Conservation (phyloP, 495 filamentous ascomycete species). For the Endocarpon pusillum region DNA sequence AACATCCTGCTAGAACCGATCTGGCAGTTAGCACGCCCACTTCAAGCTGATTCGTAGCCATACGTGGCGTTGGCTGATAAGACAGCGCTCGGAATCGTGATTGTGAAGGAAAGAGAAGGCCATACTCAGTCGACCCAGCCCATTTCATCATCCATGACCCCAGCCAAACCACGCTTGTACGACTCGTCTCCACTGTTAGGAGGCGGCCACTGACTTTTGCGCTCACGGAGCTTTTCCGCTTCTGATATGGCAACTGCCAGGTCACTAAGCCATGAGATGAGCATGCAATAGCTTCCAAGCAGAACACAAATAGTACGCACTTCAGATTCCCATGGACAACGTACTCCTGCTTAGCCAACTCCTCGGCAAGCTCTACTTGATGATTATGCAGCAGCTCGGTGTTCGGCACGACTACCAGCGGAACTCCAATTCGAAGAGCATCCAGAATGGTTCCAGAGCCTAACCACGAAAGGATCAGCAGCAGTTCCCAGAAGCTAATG, state of each 20-base stretch:
- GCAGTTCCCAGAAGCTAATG: neutral
- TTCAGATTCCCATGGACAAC: constrained; percentile 46
- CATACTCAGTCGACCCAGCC: constrained; percentile 34
- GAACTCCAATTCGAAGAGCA: constrained; percentile 46
- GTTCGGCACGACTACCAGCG: constrained; percentile 79
- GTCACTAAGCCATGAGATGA: constrained; percentile 17
- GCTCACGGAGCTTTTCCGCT: constrained; percentile 24
- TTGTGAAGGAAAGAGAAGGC: constrained; percentile 2
- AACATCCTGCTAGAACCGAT: constrained; percentile 1
- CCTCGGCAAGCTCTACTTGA: constrained; percentile 68
- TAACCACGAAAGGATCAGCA: constrained; percentile 16
- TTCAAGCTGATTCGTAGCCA: too few species aligned
- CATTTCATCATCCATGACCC: constrained; percentile 39
- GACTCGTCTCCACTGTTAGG: constrained; percentile 22
- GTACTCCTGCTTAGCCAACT: constrained; percentile 51
- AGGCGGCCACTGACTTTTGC: constrained; percentile 31
- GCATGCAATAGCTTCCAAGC: neutral
- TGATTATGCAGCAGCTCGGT: constrained; percentile 71
- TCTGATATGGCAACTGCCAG: constrained; percentile 24
- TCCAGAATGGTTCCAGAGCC: constrained; percentile 83
- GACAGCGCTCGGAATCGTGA: constrained; percentile 15
- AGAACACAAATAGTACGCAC: constrained; percentile 23
- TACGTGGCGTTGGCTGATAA: too few species aligned
- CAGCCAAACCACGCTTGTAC: constrained; percentile 22
- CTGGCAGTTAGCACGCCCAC: too few species aligned